A percentile compares a stretch with the other conserved stretches of the same genome.
Conservation (phyloP, 176 grass and related monocot genomes). For the Eragrostis nindensis region DNA sequence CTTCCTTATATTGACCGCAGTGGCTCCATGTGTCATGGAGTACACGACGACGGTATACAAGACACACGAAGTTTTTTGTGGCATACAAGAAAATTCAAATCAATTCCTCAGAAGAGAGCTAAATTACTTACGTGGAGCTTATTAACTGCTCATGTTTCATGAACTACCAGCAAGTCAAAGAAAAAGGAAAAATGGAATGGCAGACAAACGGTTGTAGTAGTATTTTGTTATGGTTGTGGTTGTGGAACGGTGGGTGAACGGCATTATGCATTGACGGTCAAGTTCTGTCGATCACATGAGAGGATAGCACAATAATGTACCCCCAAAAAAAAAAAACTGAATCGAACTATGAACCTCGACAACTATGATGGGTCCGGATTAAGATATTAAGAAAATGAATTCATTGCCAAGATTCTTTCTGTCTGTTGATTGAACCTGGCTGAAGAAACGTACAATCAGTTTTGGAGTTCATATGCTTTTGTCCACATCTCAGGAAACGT, state of each 20-base stretch:
- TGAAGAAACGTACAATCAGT: neutral
- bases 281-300: neutral
- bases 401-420: constrained; percentile 13
- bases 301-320: constrained; percentile 21
- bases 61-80: no score
- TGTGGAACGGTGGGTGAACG: neutral
- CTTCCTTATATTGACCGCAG: no score
- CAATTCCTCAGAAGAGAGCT: no score
- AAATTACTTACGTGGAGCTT: no score
- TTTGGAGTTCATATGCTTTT: neutral
- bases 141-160: no score
- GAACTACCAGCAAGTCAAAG: no score
- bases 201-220: neutral
- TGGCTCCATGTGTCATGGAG: no score
- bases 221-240: neutral
- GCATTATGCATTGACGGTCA: neutral
- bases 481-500: neutral
- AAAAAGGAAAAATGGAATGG: no score
- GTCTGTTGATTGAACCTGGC: neutral
- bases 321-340: neutral
- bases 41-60: no score
- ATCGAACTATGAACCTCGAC: neutral
- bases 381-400: neutral
- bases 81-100: no score
- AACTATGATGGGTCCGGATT: neutral